These are phyloP conservation scores for Neurospora discreta DNA, from an alignment of 495 filamentous ascomycete species.

Conservation along the genomic window DNA sequence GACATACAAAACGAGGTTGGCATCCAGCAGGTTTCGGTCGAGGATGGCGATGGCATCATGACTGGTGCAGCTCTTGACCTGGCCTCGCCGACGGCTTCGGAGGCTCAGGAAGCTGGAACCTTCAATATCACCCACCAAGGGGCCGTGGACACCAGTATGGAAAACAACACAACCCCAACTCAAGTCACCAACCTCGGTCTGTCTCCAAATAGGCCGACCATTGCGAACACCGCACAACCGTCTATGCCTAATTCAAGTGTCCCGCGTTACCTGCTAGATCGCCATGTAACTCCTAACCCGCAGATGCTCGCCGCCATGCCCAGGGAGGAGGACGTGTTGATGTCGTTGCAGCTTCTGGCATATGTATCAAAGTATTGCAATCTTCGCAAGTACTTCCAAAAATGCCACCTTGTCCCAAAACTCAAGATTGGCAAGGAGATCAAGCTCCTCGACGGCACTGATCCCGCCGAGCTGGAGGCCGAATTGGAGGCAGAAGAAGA, in stretches of 20 bases:
- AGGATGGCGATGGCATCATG: constrained; percentile 66
- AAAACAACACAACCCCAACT: constrained; percentile 41
- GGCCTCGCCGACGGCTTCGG: constrained; percentile 66
- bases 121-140: constrained; percentile 96
- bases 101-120: constrained; percentile 71
- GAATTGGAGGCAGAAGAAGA: constrained; percentile 34
- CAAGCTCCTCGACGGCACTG: constrained; percentile 58
- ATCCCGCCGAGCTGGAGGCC: constrained; percentile 31
- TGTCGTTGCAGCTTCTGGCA: constrained; percentile 94
- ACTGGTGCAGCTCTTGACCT: constrained; percentile 64
- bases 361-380: constrained; percentile 99
- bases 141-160: constrained; percentile 76
- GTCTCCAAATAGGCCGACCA: constrained; percentile 63
- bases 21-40: constrained; percentile 65
- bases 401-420: constrained; percentile 84
- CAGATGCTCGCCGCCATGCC: constrained; percentile 80
- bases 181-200: constrained; percentile 56
- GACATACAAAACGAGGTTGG: constrained; percentile 71
- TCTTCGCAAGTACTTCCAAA: constrained; percentile 86
- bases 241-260: constrained; percentile 51
- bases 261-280: constrained; percentile 66
- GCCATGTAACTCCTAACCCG: constrained; percentile 49
- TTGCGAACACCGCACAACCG: constrained; percentile 61
- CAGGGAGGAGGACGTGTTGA: constrained; percentile 90
- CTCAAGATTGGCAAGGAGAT: constrained; percentile 83